Conservation (phyloP, 1,284 basidiomycete species). For the Cryptococcus jaspeensis region DNA sequence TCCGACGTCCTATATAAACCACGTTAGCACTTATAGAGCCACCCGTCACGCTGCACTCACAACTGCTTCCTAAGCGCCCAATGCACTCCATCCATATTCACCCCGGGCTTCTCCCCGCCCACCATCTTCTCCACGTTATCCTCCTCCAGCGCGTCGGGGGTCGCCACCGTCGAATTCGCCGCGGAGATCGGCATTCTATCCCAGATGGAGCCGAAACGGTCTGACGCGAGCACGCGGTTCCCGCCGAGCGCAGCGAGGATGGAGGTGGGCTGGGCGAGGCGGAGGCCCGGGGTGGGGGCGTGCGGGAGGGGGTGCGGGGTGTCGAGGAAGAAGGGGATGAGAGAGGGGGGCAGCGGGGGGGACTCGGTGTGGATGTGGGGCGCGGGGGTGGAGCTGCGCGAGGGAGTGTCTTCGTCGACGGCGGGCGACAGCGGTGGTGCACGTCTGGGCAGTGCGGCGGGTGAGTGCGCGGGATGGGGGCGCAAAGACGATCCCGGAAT, state of each 20-base stretch:
- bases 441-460: too few species aligned
- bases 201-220: constrained; percentile 21
- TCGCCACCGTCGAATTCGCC: constrained; percentile 11
- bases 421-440: too few species aligned
- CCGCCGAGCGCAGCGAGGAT: constrained; percentile 22
- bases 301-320: constrained; percentile 26
- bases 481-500: too few species aligned
- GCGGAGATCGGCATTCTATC: constrained; percentile 33
- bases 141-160: constrained; percentile 20
- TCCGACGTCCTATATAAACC: too few species aligned
- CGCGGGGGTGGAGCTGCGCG: too few species aligned
- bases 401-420: too few species aligned
- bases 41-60: too few species aligned
- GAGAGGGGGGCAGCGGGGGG: too few species aligned
- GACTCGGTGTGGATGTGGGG: too few species aligned
- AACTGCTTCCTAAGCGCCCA: too few species aligned
- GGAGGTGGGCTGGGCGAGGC: constrained; percentile 12
- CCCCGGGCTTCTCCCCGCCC: constrained; percentile 15
- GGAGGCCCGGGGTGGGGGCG: constrained; percentile 12
- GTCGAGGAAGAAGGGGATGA: constrained; percentile 17
- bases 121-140: constrained; percentile 26
- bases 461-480: too few species aligned
- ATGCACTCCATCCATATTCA: constrained; percentile 13
- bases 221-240: constrained; percentile 15
- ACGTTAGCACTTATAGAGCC: too few species aligned